phyloP scores from a whole-genome alignment of 129 eudicot genomes.

The Flaveria ramosissima region DNA sequence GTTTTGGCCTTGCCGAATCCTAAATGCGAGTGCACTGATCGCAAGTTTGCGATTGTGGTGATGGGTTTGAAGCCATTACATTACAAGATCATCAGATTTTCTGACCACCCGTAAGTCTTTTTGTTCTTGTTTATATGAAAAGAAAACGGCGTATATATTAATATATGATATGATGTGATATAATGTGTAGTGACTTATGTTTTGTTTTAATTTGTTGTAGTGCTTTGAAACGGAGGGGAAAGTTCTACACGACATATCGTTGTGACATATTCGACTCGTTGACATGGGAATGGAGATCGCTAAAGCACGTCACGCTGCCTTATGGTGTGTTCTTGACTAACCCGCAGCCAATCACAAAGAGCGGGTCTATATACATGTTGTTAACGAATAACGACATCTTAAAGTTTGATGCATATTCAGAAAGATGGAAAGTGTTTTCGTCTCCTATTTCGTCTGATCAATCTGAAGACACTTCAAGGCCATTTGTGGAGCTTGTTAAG shows the following conservation, averaged over 20 bases:
- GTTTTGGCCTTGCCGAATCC: conserved; percentile 24
- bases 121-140: no score
- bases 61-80: conserved; percentile 21
- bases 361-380: conserved; percentile 25
- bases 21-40: no score
- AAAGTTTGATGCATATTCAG: conserved; percentile 8
- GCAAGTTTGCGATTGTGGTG: conserved; percentile 16
- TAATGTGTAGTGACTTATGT: no score
- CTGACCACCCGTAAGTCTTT: neutral
- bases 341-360: conserved; percentile 10
- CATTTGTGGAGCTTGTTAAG: neutral
- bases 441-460: neutral
- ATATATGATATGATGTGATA: neutral
- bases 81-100: conserved; percentile 25
- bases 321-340: neutral
- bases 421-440: neutral
- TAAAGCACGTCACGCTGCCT: neutral
- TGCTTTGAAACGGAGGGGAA: neutral
- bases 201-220: neutral
- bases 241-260: neutral
- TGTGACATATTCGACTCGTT: conserved; percentile 24
- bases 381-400: neutral
- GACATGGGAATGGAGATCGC: conserved; percentile 8
- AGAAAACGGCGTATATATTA: no score
- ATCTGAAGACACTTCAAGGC: neutral